Evolutionary conservation across 1,284 basidiomycete genomes (phyloP), one percentile per base, ranked within the genome.

Genomic region (Crucibulum cyathiforme): DNA sequence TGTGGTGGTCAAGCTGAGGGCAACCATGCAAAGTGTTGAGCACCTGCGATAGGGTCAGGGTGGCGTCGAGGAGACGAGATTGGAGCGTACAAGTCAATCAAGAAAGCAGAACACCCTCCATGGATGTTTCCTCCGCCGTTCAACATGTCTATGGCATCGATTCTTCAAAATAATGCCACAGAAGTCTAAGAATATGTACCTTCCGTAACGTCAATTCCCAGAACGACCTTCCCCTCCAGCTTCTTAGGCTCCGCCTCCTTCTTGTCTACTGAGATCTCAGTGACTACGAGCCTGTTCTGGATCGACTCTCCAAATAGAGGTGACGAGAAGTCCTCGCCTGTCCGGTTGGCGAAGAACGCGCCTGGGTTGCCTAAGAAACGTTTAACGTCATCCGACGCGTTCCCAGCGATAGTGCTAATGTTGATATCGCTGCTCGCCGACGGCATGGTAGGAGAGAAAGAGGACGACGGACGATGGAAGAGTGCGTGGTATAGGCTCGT

Each of bases 21-120:
- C 78, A 9, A 67, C 58, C n/a, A 84, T 63, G 0, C 82, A 75
- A 49, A 85, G 65, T 15, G 82, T 74, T 9, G 84, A 80, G 58
- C 84, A 84, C 24, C 84, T 85, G 41, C 9, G 9, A 24, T 9
- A 19, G 8, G 46, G 46, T 48, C 17, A 39, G 43, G 15, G n/a
- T 54, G 36, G 34, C 8, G 34, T 8, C 43, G 17, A 35, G 43
- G n/a, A 54, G 35, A 17, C 15, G 10, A 24, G 31, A 2, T n/a
- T n/a, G 57, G 19, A n/a, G 70, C 80, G 48, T 59, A 83, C 84
- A 81, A 53, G 62, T 85, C 85, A 36, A 85, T 74, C 2, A 88
- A 68, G 58, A 78, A 80, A 6, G 80, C 78, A 43, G 77, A 76
- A 63, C 84, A 87, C 17, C 80, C 85, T n/a, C 85, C 84, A 56